Percentiles rank a stretch among this genome's conserved stretches.
phyloP scores from a whole-genome alignment of 345 rosid genomes.

The Brassica carinata region DNA sequence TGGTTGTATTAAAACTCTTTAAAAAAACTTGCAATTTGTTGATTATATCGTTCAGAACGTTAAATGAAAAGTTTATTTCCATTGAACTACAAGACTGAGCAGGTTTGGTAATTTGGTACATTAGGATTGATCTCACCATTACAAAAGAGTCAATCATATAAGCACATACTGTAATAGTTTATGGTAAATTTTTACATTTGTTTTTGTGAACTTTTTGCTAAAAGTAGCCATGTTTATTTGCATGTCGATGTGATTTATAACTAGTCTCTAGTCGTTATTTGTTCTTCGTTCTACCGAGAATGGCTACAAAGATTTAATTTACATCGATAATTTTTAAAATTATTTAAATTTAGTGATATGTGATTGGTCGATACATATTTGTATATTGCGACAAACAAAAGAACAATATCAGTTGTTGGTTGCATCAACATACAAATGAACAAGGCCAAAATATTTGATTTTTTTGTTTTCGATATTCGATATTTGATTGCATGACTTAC shows the following conservation, averaged over 20 bases:
- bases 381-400: neutral
- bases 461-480: neutral
- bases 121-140: neutral
- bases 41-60: neutral
- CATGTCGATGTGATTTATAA: neutral
- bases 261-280: neutral
- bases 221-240: neutral
- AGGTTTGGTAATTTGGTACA: conserved; percentile 1
- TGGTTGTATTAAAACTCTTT: neutral
- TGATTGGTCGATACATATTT: neutral
- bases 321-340: neutral
- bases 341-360: neutral
- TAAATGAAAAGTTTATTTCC: neutral
- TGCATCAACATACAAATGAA: neutral
- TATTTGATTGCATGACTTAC: neutral
- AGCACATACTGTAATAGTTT: neutral
- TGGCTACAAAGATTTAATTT: neutral
- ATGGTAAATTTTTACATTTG: neutral
- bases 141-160: conserved; percentile 1
- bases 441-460: neutral
- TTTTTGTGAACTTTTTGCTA: neutral
- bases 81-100: neutral
- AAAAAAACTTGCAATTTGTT: neutral
- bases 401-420: neutral
- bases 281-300: neutral